Base-by-base conservation (phyloP, 371 early-diverging fungal genomes). In the Rhizomucor pusillus region DNA sequence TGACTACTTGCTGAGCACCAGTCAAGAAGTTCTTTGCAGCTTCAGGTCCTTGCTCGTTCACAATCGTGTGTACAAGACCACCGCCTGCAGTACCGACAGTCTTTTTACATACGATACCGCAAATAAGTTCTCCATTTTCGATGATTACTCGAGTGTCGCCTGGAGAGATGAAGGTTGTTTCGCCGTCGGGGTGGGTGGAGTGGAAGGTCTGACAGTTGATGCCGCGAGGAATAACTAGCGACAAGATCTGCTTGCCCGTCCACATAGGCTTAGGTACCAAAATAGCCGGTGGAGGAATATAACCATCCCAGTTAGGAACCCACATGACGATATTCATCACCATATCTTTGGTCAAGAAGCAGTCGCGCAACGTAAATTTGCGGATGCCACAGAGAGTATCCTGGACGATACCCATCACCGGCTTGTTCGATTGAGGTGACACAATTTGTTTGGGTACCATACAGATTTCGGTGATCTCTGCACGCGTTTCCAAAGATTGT, bases 401-500 rank as follows among this genome's bases (percentile, higher is more conserved):
- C 76, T 99, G 99, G 43, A 99, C 99, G 70, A 99, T 99, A 66
- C 99, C 99, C 99, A 99, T 99, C 59, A 98, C 95, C 5, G 99
- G 99, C 59, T 89, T 92, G 81, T 99, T 98, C 37, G 94, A 89
- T 71, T 99, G 99, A 2, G 99, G 99, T 24, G 98, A 94, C 3
- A 99, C 88, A 65, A 99, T 96, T 77, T 99, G 98, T 64, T 90
- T 92, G 10, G 98, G 94, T 1, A 99, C 99, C 91, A 95, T 93
- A 71, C 95, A 94, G 43, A 99, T 85, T 77, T 97, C 94, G 57
- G 82, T 82, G 37, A 99, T 80, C 77, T 99, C 99, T 13, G 99
- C 95, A 44, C 91, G 89, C 6, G 98, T 89, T 71, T 95, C 97
- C 57, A 90, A 78, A 10, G 92, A 92, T 71, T 99, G 99, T 25